Evolutionary conservation across 768 basidiomycete species (phyloP), one percentile per base, ranked within the genome.

Genomic region (Tylopilus balloui): DNA sequence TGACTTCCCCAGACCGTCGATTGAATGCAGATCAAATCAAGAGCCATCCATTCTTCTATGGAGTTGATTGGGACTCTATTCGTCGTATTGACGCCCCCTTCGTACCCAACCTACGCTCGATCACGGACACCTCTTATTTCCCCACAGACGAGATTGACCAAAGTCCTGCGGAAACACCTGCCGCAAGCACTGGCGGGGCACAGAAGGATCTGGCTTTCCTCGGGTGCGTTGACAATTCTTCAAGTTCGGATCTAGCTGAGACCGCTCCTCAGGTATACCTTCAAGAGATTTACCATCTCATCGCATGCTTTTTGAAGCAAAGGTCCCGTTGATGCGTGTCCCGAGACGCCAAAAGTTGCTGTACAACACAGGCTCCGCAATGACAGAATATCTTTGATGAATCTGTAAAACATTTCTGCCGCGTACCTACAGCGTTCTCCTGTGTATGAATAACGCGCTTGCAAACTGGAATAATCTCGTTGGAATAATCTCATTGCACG

Each of bases 91-190:
- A 94, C 61, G 81, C 93, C 4, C 96, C 95, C 6, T 98, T 97
- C 68, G 85, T 99, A n/a, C 95, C 96, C 17, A 89, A 92, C 49
- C 75, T 98, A 27, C 81, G 87, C 34, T 93, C 89, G 8, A 88
- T 94, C 62, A 94, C 92, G 29, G 94, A 97, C 57, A 96, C 94
- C 2, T 93, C 92, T n/a, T 96, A 96, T 72, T 96, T 96, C 79
- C 94, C 94, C 1, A 93, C 88, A 2, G 92, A 96, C 52, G 92
- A 95, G 58, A 77, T 94, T 47, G 90, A 94, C 48, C 88, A 92
- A 68, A 84, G 58, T 2, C 71, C 79, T 10, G 77, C 78, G 42
- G 76, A 78, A 52, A 56, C 64, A 11, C 57, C 73, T 21, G 53
- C 66, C 21, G 71, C 78, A 34, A 53, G 71, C 42, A 56, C 55